Percentiles rank a stretch among this genome's conserved stretches.
These are phyloP conservation scores for Diplodia mutila DNA, from an alignment of 2,329 filamentous ascomycete genomes.

Conservation along the genomic window DNA sequence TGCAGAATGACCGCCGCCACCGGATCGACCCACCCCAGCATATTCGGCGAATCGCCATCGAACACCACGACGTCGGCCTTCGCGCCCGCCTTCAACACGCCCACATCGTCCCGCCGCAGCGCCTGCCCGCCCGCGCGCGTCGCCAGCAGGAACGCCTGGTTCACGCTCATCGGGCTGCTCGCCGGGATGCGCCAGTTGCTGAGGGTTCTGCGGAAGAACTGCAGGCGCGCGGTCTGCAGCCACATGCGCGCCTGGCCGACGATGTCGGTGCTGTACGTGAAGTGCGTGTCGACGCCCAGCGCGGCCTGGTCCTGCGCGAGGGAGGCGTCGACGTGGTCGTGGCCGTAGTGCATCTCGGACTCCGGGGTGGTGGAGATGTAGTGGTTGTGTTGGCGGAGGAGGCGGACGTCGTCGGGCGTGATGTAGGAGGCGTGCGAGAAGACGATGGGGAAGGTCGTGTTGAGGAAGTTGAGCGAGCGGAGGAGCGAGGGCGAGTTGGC, in stretches of 20 bases:
- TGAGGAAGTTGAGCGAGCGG: constrained; percentile 45
- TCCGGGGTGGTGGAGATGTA: constrained; percentile 63
- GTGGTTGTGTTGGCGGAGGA: constrained; percentile 56
- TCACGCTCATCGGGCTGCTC: constrained; percentile 57
- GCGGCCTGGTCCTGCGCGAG: constrained; percentile 56
- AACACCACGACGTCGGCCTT: constrained; percentile 61
- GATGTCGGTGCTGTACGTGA: constrained; percentile 55
- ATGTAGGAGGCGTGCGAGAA: constrained; percentile 58
- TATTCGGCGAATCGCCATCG: constrained; percentile 52
- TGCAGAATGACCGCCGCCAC: constrained; percentile 62
- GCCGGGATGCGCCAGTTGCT: constrained; percentile 49
- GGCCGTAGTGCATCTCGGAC: constrained; percentile 63
- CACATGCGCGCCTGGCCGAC: constrained; percentile 56
- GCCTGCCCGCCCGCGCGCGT: constrained; percentile 59
- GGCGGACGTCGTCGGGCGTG: constrained; percentile 42
- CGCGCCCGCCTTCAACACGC: constrained; percentile 53
- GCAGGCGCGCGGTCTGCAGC: constrained; percentile 53
- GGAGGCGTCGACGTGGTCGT: constrained; percentile 51
- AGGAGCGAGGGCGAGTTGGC: constrained; percentile 48
- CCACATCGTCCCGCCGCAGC: constrained; percentile 56
- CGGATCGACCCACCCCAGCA: constrained; percentile 61
- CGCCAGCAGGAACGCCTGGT: constrained; percentile 60
- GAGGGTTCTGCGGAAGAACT: constrained; percentile 47
- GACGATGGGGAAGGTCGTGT: constrained; percentile 53
- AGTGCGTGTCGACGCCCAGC: constrained; percentile 60